Conservation (phyloP, 202 grass and related monocot species). For the Hordeum pubiflorum region DNA sequence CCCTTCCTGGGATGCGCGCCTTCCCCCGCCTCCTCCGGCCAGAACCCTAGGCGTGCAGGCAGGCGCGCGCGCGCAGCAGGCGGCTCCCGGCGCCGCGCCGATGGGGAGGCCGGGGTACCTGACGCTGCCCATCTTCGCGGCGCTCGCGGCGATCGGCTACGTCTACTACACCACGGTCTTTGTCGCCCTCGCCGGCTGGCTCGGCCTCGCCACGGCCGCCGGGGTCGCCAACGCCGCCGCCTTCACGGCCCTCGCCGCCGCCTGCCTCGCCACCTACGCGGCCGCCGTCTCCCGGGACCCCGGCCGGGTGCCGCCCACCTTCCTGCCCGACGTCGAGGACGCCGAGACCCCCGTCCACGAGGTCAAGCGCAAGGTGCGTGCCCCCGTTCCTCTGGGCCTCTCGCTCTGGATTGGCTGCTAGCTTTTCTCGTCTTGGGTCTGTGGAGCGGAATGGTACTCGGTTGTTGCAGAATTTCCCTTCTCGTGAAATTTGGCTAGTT, state of each 20-base stretch:
- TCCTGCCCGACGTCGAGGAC: conserved; percentile 67
- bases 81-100: background rate
- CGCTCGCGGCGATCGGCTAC: conserved; percentile 65
- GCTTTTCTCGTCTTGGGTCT: conserved; percentile 11
- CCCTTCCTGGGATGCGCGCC: conserved; percentile 15
- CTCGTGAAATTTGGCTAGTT: background rate
- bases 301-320: conserved; percentile 61
- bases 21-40: conserved; percentile 11
- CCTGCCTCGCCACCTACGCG: conserved; percentile 55
- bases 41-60: conserved; percentile 36
- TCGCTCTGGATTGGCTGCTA: background rate
- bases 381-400: background rate
- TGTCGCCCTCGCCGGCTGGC: conserved; percentile 67
- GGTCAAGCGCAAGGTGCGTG: conserved; percentile 87
- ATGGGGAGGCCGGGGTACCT: conserved; percentile 78
- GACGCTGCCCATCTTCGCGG: conserved; percentile 77
- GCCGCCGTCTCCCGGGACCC: conserved; percentile 65
- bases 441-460: background rate
- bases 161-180: conserved; percentile 88
- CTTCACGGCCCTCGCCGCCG: conserved; percentile 43
- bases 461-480: background rate
- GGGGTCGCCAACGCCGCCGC: conserved; percentile 69
- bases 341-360: conserved; percentile 55
- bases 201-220: conserved; percentile 54
- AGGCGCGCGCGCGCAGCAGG: background rate